Conservation (phyloP, 140 eudicot genomes). For the Stevia rebaudiana region DNA sequence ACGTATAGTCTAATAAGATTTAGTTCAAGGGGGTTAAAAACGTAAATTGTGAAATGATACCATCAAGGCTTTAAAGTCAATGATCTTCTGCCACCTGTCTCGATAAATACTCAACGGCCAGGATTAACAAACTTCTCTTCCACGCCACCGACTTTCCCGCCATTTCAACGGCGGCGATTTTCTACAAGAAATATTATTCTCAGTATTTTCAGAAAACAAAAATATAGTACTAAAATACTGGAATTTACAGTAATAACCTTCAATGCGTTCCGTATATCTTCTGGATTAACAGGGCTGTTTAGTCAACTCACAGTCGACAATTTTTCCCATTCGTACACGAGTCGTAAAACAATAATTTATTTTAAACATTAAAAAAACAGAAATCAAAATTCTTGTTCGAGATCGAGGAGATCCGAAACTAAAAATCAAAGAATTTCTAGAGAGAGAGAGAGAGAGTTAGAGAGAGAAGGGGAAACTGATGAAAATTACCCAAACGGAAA, state of each 20-base stretch:
- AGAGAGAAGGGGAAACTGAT: conserved; percentile 31
- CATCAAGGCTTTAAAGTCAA: not conserved
- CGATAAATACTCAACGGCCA: conserved; percentile 15
- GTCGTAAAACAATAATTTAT: conserved; percentile 8
- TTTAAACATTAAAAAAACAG: not conserved
- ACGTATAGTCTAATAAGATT: no score
- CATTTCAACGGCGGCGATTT: conserved; percentile 38
- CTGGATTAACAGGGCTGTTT: conserved; percentile 29
- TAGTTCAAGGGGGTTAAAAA: not conserved
- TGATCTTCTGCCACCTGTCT: conserved; percentile 30
- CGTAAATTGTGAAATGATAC: not conserved
- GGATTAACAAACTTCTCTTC: conserved; percentile 25
- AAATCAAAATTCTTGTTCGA: conserved; percentile 30
- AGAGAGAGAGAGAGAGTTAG: conserved; percentile 31
- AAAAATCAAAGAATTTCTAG: conserved; percentile 20
- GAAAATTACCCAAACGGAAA: conserved; percentile 35
- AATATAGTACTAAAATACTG: not conserved
- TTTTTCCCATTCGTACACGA: conserved; percentile 42
- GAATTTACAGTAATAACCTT: conserved; percentile 16
- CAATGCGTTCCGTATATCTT: not conserved
- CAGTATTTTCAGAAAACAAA: conserved; percentile 8
- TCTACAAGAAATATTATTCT: conserved; percentile 13
- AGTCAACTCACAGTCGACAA: conserved; percentile 41
- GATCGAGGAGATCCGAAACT: conserved; percentile 38
- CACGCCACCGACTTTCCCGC: conserved; percentile 45